Evolutionary conservation across 331 rosid species (phyloP), one percentile per base, ranked within the genome.

Genomic region (Spiraea crenata): DNA sequence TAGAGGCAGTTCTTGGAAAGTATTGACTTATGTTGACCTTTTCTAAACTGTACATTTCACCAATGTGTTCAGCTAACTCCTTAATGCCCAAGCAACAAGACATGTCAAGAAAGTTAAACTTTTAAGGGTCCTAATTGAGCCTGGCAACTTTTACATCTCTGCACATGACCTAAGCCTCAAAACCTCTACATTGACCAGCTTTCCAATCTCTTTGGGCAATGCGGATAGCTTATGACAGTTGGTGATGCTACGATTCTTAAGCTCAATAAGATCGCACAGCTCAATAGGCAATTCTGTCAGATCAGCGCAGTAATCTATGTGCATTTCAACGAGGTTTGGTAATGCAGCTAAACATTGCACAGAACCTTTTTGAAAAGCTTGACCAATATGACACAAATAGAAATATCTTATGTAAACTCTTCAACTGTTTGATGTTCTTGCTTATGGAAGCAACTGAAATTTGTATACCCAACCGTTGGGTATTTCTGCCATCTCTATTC

Each of bases 391-490:
- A 8, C 78, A 74, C 61, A 45, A 45, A 74, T 3, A 74, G 15
- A 13, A 73, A 74, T 9, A 74, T 11, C 50, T 74, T 65, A 5
- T 46, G 59, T 5, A 65, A 6, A 65, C 56, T 31, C 11, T 46
- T 25, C 57, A 65, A 46, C 41, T 31, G 70, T 65, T 20, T 15
- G 51, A 14, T 7, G 17, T 7, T 15, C 70, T 65, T 65, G 56
- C 13, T 65, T 45, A 65, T 31, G 47, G 67, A 19, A 73, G 89
- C 76, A 78, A 85, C 62, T 19, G 83, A 80, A 63, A 87, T 79
- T 17, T 79, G 78, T 75, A n/a, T n/a, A n/a, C 85, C 86, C 63
- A 89, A 37, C 77, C 92, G n/a, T n/a, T n/a, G n/a, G n/a, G n/a
- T n/a, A n/a, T n/a, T n/a, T n/a, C n/a, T n/a, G n/a, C n/a, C n/a